Evolutionary conservation across 345 rosid genomes (phyloP).

Genomic region (Corchorus capsularis): DNA sequence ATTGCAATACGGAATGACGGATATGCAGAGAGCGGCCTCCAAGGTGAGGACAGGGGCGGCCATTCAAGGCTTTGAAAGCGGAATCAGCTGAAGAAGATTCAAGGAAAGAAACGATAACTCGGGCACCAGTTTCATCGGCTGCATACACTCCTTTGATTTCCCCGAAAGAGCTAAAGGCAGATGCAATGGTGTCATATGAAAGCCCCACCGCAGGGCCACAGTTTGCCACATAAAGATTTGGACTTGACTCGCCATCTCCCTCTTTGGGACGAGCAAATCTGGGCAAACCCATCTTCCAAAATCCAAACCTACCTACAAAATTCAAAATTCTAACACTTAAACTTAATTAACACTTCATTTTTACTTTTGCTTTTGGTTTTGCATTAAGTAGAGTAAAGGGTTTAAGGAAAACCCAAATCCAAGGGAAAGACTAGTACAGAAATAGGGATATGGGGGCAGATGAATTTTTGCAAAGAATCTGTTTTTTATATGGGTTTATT

Average conservation of each 20-base stretch:
- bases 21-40: constrained; percentile 73
- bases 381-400: too few relatives aligned
- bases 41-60: constrained; percentile 62
- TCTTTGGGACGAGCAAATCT: constrained; percentile 62
- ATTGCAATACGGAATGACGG: constrained; percentile 64
- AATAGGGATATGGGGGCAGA: too few relatives aligned
- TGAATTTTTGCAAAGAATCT: too few relatives aligned
- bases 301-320: background rate
- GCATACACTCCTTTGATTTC: constrained; percentile 64
- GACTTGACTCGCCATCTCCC: constrained; percentile 36
- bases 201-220: constrained; percentile 91
- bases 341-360: background rate
- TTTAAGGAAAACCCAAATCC: too few relatives aligned
- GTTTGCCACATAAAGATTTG: constrained; percentile 82
- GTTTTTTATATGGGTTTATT: too few relatives aligned
- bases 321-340: background rate
- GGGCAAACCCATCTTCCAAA: constrained; percentile 43
- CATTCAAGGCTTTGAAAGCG: constrained; percentile 55
- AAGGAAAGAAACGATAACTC: constrained; percentile 67
- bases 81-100: constrained; percentile 55
- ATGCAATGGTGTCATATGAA: constrained; percentile 52
- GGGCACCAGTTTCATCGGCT: constrained; percentile 89
- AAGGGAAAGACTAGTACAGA: too few relatives aligned
- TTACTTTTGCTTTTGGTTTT: background rate
- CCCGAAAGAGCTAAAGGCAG: constrained; percentile 67